Percentiles rank a stretch among this genome's conserved stretches.
Evolutionary conservation across 192 early-diverging fungal genomes (phyloP).

Genomic region (Rhizoclosmatium sp.): DNA sequence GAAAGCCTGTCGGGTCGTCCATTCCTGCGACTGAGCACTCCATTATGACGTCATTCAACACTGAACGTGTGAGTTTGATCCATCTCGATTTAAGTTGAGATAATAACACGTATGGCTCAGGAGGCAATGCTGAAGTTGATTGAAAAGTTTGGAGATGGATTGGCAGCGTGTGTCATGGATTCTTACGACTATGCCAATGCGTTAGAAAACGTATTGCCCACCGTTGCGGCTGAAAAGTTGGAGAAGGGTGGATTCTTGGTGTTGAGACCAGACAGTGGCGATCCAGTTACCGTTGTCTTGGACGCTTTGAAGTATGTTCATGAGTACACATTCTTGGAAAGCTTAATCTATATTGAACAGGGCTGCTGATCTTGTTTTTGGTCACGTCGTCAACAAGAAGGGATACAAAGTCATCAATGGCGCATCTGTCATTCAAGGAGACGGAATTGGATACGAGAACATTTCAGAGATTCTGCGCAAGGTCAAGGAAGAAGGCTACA

Average conservation of each 20-base stretch:
- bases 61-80: slow-evolving; percentile 61
- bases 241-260: slow-evolving; percentile 82
- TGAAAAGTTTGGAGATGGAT: slow-evolving; percentile 71
- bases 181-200: slow-evolving; percentile 85
- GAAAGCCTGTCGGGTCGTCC: slow-evolving; percentile 75
- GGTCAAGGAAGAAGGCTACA: slow-evolving; percentile 66
- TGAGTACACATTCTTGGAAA: not conserved
- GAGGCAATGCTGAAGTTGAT: slow-evolving; percentile 76
- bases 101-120: slow-evolving; percentile 30
- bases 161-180: slow-evolving; percentile 91
- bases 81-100: too few relatives aligned
- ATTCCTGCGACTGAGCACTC: slow-evolving; percentile 93
- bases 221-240: slow-evolving; percentile 69
- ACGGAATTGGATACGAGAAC: slow-evolving; percentile 70
- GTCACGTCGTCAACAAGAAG: slow-evolving; percentile 69
- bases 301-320: slow-evolving; percentile 67
- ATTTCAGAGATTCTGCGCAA: slow-evolving; percentile 65
- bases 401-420: slow-evolving; percentile 80
- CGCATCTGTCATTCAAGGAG: slow-evolving; percentile 84
- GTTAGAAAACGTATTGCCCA: slow-evolving; percentile 76
- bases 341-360: slow-evolving; percentile 33
- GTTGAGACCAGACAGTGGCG: slow-evolving; percentile 86
- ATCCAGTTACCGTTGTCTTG: slow-evolving; percentile 79
- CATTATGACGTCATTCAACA: slow-evolving; percentile 79
- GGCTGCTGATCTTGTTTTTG: slow-evolving; percentile 79